Percentiles rank a stretch among this genome's conserved stretches.
phyloP scores from a whole-genome alignment of 352 stramenopile genomes.

The Pythium phragmiticola region DNA sequence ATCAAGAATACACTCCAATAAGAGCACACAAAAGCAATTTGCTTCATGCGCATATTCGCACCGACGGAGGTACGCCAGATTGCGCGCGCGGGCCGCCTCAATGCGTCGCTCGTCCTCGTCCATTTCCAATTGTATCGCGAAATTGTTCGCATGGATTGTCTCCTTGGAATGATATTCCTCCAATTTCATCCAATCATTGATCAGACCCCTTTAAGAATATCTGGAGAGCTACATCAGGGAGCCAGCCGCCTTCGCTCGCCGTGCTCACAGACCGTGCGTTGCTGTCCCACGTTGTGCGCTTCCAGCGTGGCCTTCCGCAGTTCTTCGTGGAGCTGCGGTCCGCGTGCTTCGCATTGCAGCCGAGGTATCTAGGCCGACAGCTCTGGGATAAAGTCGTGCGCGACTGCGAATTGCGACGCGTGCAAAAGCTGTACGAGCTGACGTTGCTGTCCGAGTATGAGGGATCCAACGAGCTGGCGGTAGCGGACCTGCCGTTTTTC shows the following conservation, averaged over 20 bases:
- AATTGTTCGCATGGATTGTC: no score
- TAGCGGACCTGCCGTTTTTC: neutral
- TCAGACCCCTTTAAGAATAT: neutral
- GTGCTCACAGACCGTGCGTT: neutral
- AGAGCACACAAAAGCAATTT: constrained; percentile 2
- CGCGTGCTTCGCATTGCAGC: no score
- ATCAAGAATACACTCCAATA: neutral
- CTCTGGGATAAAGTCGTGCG: neutral
- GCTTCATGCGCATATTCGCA: constrained; percentile 24
- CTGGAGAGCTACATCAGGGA: no score
- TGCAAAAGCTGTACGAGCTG: neutral
- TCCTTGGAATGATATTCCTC: no score
- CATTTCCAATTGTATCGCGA: constrained; percentile 7
- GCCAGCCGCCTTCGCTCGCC: neutral
- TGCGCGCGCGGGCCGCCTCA: constrained; percentile 59
- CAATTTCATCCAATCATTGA: neutral
- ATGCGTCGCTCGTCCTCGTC: constrained; percentile 37
- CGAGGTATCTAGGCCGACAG: no score
- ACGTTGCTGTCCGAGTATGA: neutral
- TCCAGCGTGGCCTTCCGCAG: neutral
- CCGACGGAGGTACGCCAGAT: constrained; percentile 73
- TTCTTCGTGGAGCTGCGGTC: neutral
- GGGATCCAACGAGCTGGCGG: neutral
- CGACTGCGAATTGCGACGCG: neutral
- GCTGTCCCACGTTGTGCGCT: neutral